Percentiles rank a stretch among this genome's conserved stretches.
These are phyloP conservation scores for Trichoderma asperellum DNA, from an alignment of 2,329 filamentous ascomycete genomes.

Conservation along the genomic window DNA sequence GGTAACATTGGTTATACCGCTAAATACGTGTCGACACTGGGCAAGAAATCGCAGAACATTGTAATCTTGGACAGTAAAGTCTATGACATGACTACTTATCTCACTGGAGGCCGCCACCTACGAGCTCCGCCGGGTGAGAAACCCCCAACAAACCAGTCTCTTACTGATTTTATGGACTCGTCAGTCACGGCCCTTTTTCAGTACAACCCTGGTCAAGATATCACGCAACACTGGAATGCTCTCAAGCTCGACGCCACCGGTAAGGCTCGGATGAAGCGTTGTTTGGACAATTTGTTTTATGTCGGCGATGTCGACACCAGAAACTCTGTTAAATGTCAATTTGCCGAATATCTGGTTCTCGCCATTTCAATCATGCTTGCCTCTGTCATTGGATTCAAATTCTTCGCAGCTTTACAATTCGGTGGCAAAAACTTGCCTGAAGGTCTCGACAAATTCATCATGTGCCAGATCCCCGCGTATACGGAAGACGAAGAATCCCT, in stretches of 20 bases:
- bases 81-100: slow-evolving; percentile 88
- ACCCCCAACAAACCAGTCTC: slow-evolving; percentile 50
- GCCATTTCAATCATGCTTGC: slow-evolving; percentile 81
- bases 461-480: slow-evolving; percentile 96
- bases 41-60: slow-evolving; percentile 65
- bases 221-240: slow-evolving; percentile 80
- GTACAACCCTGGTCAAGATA: slow-evolving; percentile 73
- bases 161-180: slow-evolving; percentile 80
- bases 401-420: slow-evolving; percentile 94
- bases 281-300: slow-evolving; percentile 93
- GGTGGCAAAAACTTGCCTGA: slow-evolving; percentile 88
- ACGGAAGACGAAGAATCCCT: slow-evolving; percentile 98
- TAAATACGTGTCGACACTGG: slow-evolving; percentile 74
- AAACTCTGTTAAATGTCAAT: slow-evolving; percentile 81
- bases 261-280: slow-evolving; percentile 73
- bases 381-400: slow-evolving; percentile 89
- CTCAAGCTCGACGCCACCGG: slow-evolving; percentile 61
- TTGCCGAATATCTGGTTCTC: slow-evolving; percentile 87
- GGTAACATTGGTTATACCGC: slow-evolving; percentile 84
- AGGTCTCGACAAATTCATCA: slow-evolving; percentile 97
- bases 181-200: slow-evolving; percentile 78
- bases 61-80: slow-evolving; percentile 78
- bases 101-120: slow-evolving; percentile 72
- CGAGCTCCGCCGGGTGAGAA: slow-evolving; percentile 58
- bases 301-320: slow-evolving; percentile 90